These are phyloP conservation scores for Fusarium haematococcum DNA, from an alignment of 2,329 filamentous ascomycete genomes.

Conservation along the genomic window DNA sequence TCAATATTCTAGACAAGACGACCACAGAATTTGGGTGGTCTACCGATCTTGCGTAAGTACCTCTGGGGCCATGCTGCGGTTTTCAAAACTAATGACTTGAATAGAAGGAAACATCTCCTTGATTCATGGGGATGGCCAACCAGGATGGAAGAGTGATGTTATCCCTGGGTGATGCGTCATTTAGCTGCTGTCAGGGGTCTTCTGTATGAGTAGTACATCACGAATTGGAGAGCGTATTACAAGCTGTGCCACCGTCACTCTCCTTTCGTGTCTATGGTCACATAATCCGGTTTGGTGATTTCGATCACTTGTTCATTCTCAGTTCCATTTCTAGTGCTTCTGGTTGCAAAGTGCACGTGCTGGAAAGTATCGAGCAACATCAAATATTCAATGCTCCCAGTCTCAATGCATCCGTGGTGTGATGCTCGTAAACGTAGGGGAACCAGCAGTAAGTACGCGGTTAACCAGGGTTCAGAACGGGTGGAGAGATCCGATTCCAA, in stretches of 20 bases:
- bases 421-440: not conserved
- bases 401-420: not conserved
- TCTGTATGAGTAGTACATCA: not conserved
- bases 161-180: not conserved
- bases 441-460: not conserved
- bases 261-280: accelerated
- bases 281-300: not conserved
- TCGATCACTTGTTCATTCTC: not conserved
- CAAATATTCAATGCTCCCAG: too few species aligned
- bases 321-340: not conserved
- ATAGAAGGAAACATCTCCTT: slow-evolving; percentile 25
- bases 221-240: not conserved
- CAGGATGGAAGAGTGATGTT: not conserved
- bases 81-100: not conserved
- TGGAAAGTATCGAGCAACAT: too few species aligned
- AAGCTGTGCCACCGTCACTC: not conserved
- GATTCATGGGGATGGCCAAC: slow-evolving; percentile 24
- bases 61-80: not conserved
- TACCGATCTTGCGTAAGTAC: slow-evolving; percentile 19
- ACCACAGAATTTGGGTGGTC: slow-evolving; percentile 18
- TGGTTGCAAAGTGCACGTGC: too few species aligned
- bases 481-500: not conserved
- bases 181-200: accelerated
- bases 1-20: slow-evolving; percentile 22
- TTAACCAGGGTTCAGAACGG: not conserved